Evolutionary conservation across 257 asterid species (phyloP), one percentile per base, ranked within the genome.

Genomic region (Osmanthus fragrans): DNA sequence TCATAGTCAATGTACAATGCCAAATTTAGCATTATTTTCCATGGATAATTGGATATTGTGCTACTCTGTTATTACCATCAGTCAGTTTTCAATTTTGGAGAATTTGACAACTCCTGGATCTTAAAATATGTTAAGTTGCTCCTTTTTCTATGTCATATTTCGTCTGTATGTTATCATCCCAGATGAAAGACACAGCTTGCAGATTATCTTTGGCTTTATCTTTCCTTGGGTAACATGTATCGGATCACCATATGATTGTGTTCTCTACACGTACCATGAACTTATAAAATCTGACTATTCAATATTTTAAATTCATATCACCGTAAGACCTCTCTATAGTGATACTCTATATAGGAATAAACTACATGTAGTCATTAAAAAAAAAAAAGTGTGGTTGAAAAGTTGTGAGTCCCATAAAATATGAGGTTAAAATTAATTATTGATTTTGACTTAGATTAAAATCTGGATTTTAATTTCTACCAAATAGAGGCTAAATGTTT

Each of bases 91-190:
- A 13, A n/a, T 49, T 70, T 63, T 40, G 29, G 30, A 75, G 66
- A 10, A 58, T 58, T 19, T 74, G 7, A 7, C 23, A 47, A 49
- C 25, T 27, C 40, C 79, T 51, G 71, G 75, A 78, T 37, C 74
- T 40, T 37, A 63, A 65, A 56, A 64, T 60, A 66, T 68, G 30
- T 51, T 51, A 33, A 69, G 49, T 58, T 75, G 54, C 74, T 80
- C 74, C 12, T 68, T 72, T 69, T 42, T 78, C 68, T 72, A 51
- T 36, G 25, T 65, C 42, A 56, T 23, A 34, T 73, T 70, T 78
- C 60, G 49, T 79, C 72, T 37, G 76, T 72, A 58, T 77, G 71
- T 68, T 75, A 58, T 63, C 76, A 63, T 74, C 63, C 29, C 69
- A 63, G 76, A 74, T 71, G 71, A 45, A 76, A 76, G 49, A 30